Conservation (phyloP, 2,329 filamentous ascomycete species). For the Corinectria fuckeliana region DNA sequence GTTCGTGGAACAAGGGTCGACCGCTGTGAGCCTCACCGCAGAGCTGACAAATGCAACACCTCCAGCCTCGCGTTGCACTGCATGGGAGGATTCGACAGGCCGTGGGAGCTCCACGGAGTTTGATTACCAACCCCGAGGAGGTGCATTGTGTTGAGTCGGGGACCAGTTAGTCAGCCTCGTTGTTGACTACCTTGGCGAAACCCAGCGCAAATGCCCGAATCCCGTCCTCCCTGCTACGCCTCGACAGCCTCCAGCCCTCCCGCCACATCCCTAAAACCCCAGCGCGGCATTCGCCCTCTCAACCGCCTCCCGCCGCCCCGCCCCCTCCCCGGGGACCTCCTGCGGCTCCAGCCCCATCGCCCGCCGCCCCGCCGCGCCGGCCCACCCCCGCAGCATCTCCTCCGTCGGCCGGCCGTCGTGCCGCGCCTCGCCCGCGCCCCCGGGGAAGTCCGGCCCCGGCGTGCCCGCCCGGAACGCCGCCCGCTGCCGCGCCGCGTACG, state of each 20-base stretch:
- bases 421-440: slow-evolving; percentile 69
- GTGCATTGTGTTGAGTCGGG: neutral
- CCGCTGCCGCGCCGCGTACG: slow-evolving; percentile 74
- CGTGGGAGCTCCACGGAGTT: neutral
- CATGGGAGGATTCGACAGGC: neutral
- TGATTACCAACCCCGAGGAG: slow-evolving; percentile 13
- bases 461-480: slow-evolving; percentile 72
- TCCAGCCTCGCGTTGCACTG: neutral
- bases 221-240: neutral
- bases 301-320: slow-evolving; percentile 47
- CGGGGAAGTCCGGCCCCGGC: slow-evolving; percentile 74
- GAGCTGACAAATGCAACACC: slow-evolving; percentile 7
- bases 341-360: slow-evolving; percentile 56
- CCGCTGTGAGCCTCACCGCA: neutral
- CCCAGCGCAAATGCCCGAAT: no score
- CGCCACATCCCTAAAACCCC: slow-evolving; percentile 43
- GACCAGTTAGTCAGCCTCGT: neutral
- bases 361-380: slow-evolving; percentile 44
- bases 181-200: neutral
- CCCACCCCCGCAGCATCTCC: slow-evolving; percentile 44
- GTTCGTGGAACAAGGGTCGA: neutral
- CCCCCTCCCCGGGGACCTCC: slow-evolving; percentile 33
- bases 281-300: slow-evolving; percentile 52
- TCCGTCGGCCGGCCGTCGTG: slow-evolving; percentile 56
- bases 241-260: neutral